phyloP scores from a whole-genome alignment of 768 basidiomycete genomes.

The Amyloporia xantha region DNA sequence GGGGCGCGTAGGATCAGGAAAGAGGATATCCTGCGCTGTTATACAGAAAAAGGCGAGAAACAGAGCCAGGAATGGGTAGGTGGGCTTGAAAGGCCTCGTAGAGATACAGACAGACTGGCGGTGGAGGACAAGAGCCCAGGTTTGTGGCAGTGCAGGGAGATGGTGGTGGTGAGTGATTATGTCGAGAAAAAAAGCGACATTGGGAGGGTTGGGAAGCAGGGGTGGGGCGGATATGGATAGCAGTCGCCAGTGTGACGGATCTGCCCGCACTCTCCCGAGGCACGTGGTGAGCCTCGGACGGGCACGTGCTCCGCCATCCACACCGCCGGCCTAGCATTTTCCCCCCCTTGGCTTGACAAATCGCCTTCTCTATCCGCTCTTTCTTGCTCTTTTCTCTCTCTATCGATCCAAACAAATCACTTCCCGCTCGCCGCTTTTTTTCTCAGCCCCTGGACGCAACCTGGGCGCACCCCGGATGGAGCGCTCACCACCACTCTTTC shows the following conservation, averaged over 20 bases:
- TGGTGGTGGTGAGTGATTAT: neutral
- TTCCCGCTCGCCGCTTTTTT: neutral
- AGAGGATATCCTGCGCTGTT: neutral
- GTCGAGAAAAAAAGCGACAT: neutral
- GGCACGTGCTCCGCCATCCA: slow-evolving; percentile 2
- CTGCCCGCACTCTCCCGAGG: neutral
- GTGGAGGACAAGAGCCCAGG: neutral
- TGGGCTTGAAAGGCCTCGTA: neutral
- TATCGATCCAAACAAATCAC: neutral
- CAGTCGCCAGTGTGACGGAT: slow-evolving; percentile 1
- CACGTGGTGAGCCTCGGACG: neutral
- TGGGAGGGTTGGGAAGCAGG: too few species aligned
- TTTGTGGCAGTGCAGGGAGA: neutral
- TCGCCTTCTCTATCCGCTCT: neutral
- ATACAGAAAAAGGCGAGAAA: neutral
- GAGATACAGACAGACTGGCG: neutral
- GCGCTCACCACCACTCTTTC: too few species aligned
- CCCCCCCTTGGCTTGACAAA: neutral
- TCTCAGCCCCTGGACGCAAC: neutral
- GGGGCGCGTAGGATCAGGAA: neutral
- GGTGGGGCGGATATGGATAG: slow-evolving; percentile 5
- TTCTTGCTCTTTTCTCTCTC: neutral
- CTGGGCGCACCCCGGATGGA: too few species aligned
- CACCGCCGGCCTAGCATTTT: neutral
- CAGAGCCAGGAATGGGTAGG: neutral